Base-by-base conservation (phyloP, 441 rosid genomes). In the Euphorbia corollata region DNA sequence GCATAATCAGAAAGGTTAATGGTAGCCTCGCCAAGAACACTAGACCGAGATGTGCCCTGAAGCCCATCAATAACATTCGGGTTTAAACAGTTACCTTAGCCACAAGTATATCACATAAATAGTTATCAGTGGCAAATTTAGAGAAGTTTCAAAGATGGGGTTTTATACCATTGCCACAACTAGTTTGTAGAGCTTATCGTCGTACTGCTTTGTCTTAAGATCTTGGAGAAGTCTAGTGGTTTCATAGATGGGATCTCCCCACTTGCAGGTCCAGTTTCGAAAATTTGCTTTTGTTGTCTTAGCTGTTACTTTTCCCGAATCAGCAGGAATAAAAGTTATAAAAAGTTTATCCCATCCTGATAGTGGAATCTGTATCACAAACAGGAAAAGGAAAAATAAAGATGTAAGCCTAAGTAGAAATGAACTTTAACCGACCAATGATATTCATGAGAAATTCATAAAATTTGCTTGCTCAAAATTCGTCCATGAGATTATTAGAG, bases 161-260 rank as follows among this genome's bases (percentile, higher is more conserved):
- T 27, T 27, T 27, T 59, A 54, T 89, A 95, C 99, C 99, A 88
- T 92, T 50, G 98, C 81, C 19, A 90, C 82, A 73, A 90, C 84
- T 79, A 92, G 72, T 81, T 88, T 95, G 74, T 88, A 95, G 13
- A 84, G 84, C 81, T 95, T 95, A 72, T 88, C 91, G 70, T 95
- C 97, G 20, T 75, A 95, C 62, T 82, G 89, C 76, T 84, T 95
- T 68, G 90, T 92, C 81, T 81, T 86, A 60, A 80, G 74, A 74
- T 95, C 97, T 77, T 86, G 98, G 67, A 95, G 95, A 75, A 95
- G 95, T 77, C 97, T 84, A 12, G 99, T 92, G 53, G 96, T 87
- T 80, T 95, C 99, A 64, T 95, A 95, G 77, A 95, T 90, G 6
- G 99, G 98, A 88, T 95, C 99, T 19, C 78, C 95, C 99, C 99